Evolutionary conservation across 1,139 yeast species (phyloP), one percentile per base, ranked within the genome.

Genomic region (Arxiozyma heterogenica): DNA sequence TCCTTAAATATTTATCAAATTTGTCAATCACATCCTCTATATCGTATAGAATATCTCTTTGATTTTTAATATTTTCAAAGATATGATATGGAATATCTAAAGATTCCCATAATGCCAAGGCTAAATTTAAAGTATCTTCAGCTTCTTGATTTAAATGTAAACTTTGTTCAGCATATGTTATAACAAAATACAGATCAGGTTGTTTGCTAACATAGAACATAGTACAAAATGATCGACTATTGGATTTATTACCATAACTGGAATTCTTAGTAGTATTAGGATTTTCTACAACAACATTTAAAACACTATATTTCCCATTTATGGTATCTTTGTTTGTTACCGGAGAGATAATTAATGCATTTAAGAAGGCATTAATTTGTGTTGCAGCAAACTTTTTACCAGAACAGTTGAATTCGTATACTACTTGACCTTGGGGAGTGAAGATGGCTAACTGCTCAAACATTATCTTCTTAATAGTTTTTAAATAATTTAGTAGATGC

Each of bases 371-470:
- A 50, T 77, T 73, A 52, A 83, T 74, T 53, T 82, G 75, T 6
- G 75, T 63, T 60, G 81, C 83, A 49, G 80, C 68, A 20, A 81
- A 72, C 42, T 78, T 72, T 53, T 72, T 73, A 50, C 76, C 74
- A 11, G 73, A 69, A 43, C 78, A 72, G 49, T 64, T 65, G 55
- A 74, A 72, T 58, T 75, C 75, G 76, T 80, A 83, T 21, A 80
- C 69, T 17, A 83, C 84, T 23, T 77, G 70, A 0, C 89, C 89
- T 11, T 81, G 77, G 0, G 79, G 75, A 2, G 80, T 75, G 68
- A 82, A 82, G 1, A 83, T 73, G 15, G 77, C 68, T 56, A 81
- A 73, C 59, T 79, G 80, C 58, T 80, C 85, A 53, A 81, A 74
- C 85, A 81, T 81, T 5, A 17, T 30, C 15, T 15, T 12, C n/a